Evolutionary conservation across 202 grass and related monocot genomes (phyloP).

Genomic region (Cymbopogon flexuosus): DNA sequence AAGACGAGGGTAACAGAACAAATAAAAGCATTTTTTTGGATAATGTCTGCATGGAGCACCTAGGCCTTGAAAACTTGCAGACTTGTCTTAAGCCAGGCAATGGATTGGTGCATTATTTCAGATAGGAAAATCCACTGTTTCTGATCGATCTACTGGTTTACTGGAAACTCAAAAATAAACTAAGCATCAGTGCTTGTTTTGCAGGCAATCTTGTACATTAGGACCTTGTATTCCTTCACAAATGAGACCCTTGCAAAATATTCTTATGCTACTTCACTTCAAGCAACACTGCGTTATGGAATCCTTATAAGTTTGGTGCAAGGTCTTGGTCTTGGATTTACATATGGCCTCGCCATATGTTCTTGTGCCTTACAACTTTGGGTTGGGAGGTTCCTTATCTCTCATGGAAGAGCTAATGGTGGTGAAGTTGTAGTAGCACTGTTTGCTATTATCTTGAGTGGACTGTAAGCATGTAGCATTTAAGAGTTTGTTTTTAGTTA

Average conservation of each 20-base stretch:
- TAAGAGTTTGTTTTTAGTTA: slow-evolving; percentile 18
- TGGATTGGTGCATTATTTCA: not conserved
- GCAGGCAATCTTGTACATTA: slow-evolving; percentile 88
- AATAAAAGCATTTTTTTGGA: not conserved
- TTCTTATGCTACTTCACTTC: slow-evolving; percentile 96
- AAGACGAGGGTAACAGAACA: not conserved
- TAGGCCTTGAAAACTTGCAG: slow-evolving; percentile 2
- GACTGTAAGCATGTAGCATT: slow-evolving; percentile 62
- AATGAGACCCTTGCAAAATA: slow-evolving; percentile 95
- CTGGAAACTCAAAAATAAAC: slow-evolving; percentile 8
- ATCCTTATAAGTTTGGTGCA: slow-evolving; percentile 94
- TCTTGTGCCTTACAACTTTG: slow-evolving; percentile 98
- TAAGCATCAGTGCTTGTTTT: slow-evolving; percentile 24
- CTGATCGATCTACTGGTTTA: slow-evolving; percentile 1
- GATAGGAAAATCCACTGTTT: not conserved
- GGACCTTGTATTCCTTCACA: slow-evolving; percentile 86
- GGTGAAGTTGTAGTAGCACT: slow-evolving; percentile 82
- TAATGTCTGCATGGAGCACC: slow-evolving; percentile 4
- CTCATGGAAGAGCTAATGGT: slow-evolving; percentile 72
- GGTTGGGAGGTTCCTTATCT: slow-evolving; percentile 78
- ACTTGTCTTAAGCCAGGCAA: slow-evolving; percentile 9
- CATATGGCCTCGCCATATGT: slow-evolving; percentile 96
- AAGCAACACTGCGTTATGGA: slow-evolving; percentile 91
- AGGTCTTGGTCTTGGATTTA: slow-evolving; percentile 97
- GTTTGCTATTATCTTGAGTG: slow-evolving; percentile 85